Evolutionary conservation across 1,139 yeast genomes (phyloP), one percentile per base, ranked within the genome.

Genomic region (Hyphopichia wangnamkhiaoensis): DNA sequence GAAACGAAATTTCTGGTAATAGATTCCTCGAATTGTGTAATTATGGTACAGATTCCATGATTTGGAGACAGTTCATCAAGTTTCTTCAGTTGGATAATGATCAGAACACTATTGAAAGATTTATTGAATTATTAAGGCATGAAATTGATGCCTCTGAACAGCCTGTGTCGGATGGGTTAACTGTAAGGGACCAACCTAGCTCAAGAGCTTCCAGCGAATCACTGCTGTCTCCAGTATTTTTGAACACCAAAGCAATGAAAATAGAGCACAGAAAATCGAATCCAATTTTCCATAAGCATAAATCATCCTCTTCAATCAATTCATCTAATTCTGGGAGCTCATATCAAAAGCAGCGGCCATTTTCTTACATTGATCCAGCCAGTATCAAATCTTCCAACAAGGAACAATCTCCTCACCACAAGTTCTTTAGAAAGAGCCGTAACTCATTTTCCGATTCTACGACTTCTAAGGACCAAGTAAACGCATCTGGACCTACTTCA

Each of bases 21-120:
- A 65, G 76, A 27, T 89, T 89, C 52, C 62, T 89, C 19, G 82
- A 79, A 40, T 65, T 90, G 46, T 76, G 82, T 31, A 87, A 83
- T 39, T 85, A 85, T 56, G 89, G 83, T 56, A 68, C 49, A 55
- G 74, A 50, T 61, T 74, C 69, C 54, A 68, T 57, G 58, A 71
- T 58, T 54, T 78, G 71, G 74, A 79, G 49, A 63, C 85, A 52
- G 40, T 68, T 77, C 44, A 56, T 73, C 31, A 61, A 63, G 37
- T 62, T 57, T 36, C 50, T 72, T 28, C 54, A 48, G 1, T 48
- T 63, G 2, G 75, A 66, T 27, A 73, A 74, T 40, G 75, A 58
- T 60, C 41, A 74, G 68, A 44, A 75, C 75, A 25, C 86, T 64
- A 50, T 76, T 65, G 52, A 72, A 75, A 43, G 91, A 69, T 65